Percentiles rank a stretch among this genome's conserved stretches.
Conservation (phyloP, 768 basidiomycete genomes). For the Boletellus ananiceps region DNA sequence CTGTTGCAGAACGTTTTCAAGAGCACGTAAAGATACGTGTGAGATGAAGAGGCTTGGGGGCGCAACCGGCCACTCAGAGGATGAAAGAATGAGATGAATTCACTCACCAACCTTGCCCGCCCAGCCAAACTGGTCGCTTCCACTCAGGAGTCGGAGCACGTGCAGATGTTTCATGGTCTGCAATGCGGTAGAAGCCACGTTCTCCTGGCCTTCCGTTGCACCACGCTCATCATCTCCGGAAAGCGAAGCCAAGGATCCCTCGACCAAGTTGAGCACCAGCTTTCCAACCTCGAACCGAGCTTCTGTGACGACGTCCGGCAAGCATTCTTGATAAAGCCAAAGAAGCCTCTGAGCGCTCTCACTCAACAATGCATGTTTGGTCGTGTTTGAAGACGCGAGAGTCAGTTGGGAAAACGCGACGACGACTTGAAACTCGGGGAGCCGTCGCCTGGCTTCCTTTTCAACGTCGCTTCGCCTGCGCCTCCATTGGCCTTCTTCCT, state of each 20-base stretch:
- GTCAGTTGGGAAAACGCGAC: slow-evolving; percentile 72
- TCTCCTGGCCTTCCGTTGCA: slow-evolving; percentile 7
- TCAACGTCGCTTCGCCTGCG: slow-evolving; percentile 63
- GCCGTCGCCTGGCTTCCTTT: slow-evolving; percentile 63
- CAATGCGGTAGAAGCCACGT: slow-evolving; percentile 25
- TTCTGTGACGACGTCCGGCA: slow-evolving; percentile 73
- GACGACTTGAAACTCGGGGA: slow-evolving; percentile 86
- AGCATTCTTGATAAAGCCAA: slow-evolving; percentile 77
- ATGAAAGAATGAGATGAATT: neutral
- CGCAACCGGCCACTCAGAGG: neutral
- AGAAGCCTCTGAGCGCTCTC: slow-evolving; percentile 80
- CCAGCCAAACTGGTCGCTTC: slow-evolving; percentile 80
- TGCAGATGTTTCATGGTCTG: slow-evolving; percentile 72
- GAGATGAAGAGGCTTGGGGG: slow-evolving; percentile 40
- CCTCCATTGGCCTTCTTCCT: slow-evolving; percentile 69
- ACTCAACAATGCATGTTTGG: slow-evolving; percentile 57
- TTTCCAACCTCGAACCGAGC: slow-evolving; percentile 85
- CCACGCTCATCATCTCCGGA: slow-evolving; percentile 3
- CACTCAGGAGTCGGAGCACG: slow-evolving; percentile 64
- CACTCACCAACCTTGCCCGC: slow-evolving; percentile 62
- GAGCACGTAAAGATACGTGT: slow-evolving; percentile 70
- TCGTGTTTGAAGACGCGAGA: slow-evolving; percentile 29
- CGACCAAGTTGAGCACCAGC: slow-evolving; percentile 49
- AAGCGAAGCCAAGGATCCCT: slow-evolving; percentile 24
- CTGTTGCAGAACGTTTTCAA: slow-evolving; percentile 57